Evolutionary conservation across 202 grass and related monocot species (phyloP), one percentile per base, ranked within the genome.

Genomic region (Digitaria exilis): DNA sequence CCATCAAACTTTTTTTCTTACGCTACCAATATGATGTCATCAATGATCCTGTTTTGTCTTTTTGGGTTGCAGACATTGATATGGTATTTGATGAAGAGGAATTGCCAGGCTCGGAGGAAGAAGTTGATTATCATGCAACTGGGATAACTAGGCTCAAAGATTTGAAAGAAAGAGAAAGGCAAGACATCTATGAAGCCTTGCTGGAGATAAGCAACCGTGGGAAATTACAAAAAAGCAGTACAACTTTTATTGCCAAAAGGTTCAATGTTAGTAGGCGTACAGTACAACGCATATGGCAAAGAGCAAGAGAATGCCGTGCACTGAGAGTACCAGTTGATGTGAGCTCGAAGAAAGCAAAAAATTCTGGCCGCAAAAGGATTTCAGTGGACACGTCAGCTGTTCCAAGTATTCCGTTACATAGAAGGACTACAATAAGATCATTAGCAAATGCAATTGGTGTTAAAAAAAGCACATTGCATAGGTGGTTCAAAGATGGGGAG

Each of bases 161-260:
- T 3, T 7, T 51, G 7, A 56, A 3, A 2, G 10, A 56, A 0
- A 74, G 7, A 35, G 15, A 56, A 24, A 56, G 49, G 50, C 10
- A 21, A 75, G 21, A 57, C n/a, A 75, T 70, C 7, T 75, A 75
- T 16, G 50, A n/a, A 74, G 17, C 50, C 25, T 75, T 56, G 11
- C 18, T 75, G 15, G 50, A 7, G 9, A 24, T 0, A 14, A 74
- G 49, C 7, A 37, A 35, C 9, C 0, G 0, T 16, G 30, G 50
- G 9, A 75, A 14, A 9, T 17, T 57, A n/a, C n/a, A 25, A 57
- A 15, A 4, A 10, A 75, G 16, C 2, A 75, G 21, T n/a, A 75
- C 72, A 75, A 24, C 4, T 1, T 4, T 57, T 5, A 21, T 75
- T 22, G 50, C 31, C 24, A 0, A 41, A 1, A 8, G 12, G 28